Evolutionary conservation across 106 monocot genomes (phyloP).

Genomic region (Acanthochlamys bracteata): DNA sequence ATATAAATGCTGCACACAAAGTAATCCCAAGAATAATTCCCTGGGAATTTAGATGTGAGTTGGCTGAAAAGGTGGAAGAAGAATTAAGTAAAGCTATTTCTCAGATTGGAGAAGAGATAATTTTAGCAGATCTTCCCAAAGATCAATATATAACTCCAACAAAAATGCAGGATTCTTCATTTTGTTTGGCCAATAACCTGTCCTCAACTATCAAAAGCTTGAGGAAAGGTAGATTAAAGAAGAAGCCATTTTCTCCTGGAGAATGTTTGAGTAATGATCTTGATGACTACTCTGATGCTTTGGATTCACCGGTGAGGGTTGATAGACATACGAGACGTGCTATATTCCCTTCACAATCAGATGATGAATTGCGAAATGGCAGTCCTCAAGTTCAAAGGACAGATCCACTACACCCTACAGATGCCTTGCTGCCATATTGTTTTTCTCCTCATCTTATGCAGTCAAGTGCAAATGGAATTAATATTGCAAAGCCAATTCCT

Average conservation of each 20-base stretch:
- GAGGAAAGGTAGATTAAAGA: constrained; percentile 27
- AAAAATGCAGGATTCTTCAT: constrained; percentile 12
- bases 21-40: constrained; percentile 47
- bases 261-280: constrained; percentile 26
- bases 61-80: constrained; percentile 49
- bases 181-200: too few species aligned
- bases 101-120: constrained; percentile 30
- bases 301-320: constrained; percentile 22
- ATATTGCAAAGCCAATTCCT: background rate
- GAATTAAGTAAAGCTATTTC: constrained; percentile 46
- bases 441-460: constrained; percentile 7
- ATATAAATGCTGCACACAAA: constrained; percentile 59
- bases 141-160: constrained; percentile 11
- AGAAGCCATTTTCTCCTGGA: constrained; percentile 15
- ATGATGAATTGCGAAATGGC: constrained; percentile 27
- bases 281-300: constrained; percentile 35
- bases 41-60: constrained; percentile 54
- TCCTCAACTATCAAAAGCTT: constrained; percentile 13
- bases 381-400: constrained; percentile 11
- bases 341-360: constrained; percentile 64
- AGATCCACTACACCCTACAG: background rate
- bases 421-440: constrained; percentile 7
- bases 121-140: constrained; percentile 4
- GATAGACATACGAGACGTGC: constrained; percentile 27
- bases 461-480: constrained; percentile 3